phyloP scores from a whole-genome alignment of 805 yeast species.

The Zygoascus flipseniorum region DNA sequence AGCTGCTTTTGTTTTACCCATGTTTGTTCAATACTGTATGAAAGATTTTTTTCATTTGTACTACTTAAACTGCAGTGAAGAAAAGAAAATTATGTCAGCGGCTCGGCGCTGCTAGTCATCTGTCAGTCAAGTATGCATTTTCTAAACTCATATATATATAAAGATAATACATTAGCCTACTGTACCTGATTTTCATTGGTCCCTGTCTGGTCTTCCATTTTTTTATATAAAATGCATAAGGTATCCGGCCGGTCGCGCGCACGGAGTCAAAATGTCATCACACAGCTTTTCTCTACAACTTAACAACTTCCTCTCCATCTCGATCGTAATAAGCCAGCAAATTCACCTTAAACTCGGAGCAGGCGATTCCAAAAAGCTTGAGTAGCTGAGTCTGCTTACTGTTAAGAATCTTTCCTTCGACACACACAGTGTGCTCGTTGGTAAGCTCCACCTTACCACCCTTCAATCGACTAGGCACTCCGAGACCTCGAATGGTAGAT shows the following conservation, averaged over 20 bases:
- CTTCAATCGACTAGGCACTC: slow-evolving; percentile 85
- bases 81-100: not conserved
- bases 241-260: not conserved
- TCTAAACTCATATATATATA: not conserved
- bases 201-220: not conserved
- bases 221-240: not conserved
- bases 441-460: slow-evolving; percentile 77
- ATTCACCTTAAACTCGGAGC: slow-evolving; percentile 79
- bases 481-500: slow-evolving; percentile 80
- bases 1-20: not conserved
- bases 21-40: not conserved
- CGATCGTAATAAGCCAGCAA: slow-evolving; percentile 59
- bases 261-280: not conserved
- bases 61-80: not conserved
- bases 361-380: slow-evolving; percentile 94
- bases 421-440: slow-evolving; percentile 73
- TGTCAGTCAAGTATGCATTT: not conserved
- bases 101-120: not conserved
- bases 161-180: not conserved
- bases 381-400: slow-evolving; percentile 85
- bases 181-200: not conserved
- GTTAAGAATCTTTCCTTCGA: slow-evolving; percentile 70
- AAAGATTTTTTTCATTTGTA: not conserved
- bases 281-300: not conserved
- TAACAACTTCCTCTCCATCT: slow-evolving; percentile 42